A percentile compares a stretch with the other conserved stretches of the same genome.
These are phyloP conservation scores for Ophiostoma sp. DNA, from an alignment of 2,329 filamentous ascomycete species.

Conservation along the genomic window DNA sequence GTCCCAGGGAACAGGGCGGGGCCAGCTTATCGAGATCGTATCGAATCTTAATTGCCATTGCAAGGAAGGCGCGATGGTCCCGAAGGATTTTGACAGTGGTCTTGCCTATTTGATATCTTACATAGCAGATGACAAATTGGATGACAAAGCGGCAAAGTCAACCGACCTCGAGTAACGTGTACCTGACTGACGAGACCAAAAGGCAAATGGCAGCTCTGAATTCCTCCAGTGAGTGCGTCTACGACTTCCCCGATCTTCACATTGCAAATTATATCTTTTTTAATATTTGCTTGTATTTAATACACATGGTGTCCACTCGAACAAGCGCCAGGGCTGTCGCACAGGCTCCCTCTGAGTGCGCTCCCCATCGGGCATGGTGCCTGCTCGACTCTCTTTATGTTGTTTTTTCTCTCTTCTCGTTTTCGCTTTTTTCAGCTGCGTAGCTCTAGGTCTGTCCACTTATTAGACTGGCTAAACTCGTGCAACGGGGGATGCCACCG, in stretches of 20 bases:
- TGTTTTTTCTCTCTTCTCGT: not conserved
- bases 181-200: too few species aligned
- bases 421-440: not conserved
- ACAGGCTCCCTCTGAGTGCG: not conserved
- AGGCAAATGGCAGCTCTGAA: too few species aligned
- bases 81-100: not conserved
- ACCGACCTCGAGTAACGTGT: too few species aligned
- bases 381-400: not conserved
- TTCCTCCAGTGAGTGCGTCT: too few species aligned
- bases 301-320: not conserved
- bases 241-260: too few species aligned
- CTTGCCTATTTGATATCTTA: not conserved
- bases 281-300: too few species aligned
- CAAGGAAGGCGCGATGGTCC: not conserved
- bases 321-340: constrained; percentile 1
- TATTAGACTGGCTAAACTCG: not conserved
- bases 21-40: constrained; percentile 12
- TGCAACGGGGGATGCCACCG: too few species aligned
- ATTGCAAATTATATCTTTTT: too few species aligned
- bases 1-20: constrained; percentile 4
- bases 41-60: not conserved
- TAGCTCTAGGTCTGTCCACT: not conserved
- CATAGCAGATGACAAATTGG: not conserved
- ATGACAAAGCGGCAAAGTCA: not conserved
- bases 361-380: not conserved